Conservation (phyloP, 31 red algal genomes). For the Asparagopsis taxiformis region DNA sequence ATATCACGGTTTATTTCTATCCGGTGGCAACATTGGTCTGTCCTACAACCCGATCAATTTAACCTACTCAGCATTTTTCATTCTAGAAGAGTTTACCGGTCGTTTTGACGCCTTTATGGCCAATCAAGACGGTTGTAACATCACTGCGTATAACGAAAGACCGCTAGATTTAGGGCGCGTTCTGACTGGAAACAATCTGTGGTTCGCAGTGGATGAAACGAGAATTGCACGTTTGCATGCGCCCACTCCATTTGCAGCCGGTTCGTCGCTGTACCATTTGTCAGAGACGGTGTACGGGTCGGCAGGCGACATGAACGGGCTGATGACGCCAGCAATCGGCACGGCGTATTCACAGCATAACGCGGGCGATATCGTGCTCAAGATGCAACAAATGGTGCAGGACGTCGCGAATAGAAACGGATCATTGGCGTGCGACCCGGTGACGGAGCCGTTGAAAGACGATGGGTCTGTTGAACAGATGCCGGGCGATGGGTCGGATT, state of each 20-base stretch:
- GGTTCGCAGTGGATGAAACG: slow-evolving; percentile 37
- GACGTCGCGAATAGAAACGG: slow-evolving; percentile 18
- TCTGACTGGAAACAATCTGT: slow-evolving; percentile 69
- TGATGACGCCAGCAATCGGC: slow-evolving; percentile 70
- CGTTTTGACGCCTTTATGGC: slow-evolving; percentile 82
- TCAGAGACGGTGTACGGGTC: slow-evolving; percentile 36
- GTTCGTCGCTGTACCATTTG: slow-evolving; percentile 69
- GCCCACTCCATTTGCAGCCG: slow-evolving; percentile 37
- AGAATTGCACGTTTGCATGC: slow-evolving; percentile 52
- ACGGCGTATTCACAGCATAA: slow-evolving; percentile 63
- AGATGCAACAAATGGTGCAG: slow-evolving; percentile 43
- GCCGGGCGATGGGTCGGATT: not conserved
- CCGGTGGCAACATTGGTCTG: slow-evolving; percentile 50
- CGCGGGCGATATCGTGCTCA: slow-evolving; percentile 13
- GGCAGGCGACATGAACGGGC: slow-evolving; percentile 36
- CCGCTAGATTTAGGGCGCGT: slow-evolving; percentile 42
- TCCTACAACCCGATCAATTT: slow-evolving; percentile 5
- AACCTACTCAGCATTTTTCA: slow-evolving; percentile 54
- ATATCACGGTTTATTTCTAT: slow-evolving; percentile 66
- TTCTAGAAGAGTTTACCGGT: slow-evolving; percentile 13
- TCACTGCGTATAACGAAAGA: slow-evolving; percentile 42
- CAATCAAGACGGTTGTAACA: slow-evolving; percentile 59
- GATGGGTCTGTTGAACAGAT: slow-evolving; percentile 30
- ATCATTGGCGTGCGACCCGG: slow-evolving; percentile 27
- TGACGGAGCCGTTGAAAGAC: slow-evolving; percentile 33